phyloP scores from a whole-genome alignment of 345 rosid genomes.

The Euphorbia lathyris region DNA sequence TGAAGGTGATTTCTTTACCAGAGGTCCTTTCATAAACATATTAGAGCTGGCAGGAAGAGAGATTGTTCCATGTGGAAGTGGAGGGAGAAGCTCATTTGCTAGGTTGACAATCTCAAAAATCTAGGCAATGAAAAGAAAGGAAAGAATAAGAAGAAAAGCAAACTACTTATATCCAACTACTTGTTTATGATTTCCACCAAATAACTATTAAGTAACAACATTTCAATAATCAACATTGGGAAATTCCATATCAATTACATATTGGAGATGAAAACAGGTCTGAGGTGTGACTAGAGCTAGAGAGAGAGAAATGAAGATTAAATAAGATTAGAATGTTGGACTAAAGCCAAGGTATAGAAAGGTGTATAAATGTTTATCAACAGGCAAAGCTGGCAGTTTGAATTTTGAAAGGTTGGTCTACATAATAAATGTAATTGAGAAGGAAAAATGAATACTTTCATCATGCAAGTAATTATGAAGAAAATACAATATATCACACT shows the following conservation, averaged over 20 bases:
- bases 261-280: not conserved
- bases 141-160: not conserved
- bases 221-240: too few relatives aligned
- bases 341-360: not conserved
- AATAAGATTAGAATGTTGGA: not conserved
- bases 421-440: not conserved
- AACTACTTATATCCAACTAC: not conserved
- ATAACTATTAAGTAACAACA: not conserved
- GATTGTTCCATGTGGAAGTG: conserved; percentile 86
- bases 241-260: not conserved
- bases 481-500: not conserved
- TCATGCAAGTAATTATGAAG: not conserved
- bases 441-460: not conserved
- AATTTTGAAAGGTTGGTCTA: not conserved
- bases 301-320: not conserved
- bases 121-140: conserved; percentile 32
- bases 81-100: conserved; percentile 99
- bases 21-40: conserved; percentile 67
- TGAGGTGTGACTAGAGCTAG: not conserved
- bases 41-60: conserved; percentile 77
- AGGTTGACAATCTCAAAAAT: conserved; percentile 98
- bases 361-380: not conserved
- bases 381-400: not conserved
- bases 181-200: not conserved
- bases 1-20: conserved; percentile 60